phyloP scores from a whole-genome alignment of 225 moss, liverwort and hornwort species.

The Polytrichum commune region DNA sequence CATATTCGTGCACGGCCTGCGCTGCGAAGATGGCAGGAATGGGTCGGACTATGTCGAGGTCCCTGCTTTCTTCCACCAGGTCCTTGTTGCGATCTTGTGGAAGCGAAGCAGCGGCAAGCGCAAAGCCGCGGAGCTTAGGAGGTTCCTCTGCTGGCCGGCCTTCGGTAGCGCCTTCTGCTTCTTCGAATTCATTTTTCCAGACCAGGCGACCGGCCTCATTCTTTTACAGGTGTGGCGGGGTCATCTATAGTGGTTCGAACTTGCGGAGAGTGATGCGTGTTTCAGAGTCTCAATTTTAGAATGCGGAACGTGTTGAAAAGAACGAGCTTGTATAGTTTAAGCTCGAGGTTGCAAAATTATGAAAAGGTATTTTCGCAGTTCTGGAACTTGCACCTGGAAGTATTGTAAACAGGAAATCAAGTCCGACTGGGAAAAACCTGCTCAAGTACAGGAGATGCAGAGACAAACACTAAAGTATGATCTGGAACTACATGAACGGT shows the following conservation, averaged over 20 bases:
- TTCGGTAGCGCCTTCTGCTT: not conserved
- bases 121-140: conserved; percentile 20
- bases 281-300: not conserved
- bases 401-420: too few species aligned
- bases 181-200: conserved; percentile 24
- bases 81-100: conserved; percentile 41
- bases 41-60: conserved; percentile 46
- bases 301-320: not conserved
- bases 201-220: conserved; percentile 41
- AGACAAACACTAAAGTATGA: too few species aligned
- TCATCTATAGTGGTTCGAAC: not conserved
- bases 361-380: too few species aligned
- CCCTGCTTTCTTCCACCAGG: conserved; percentile 44
- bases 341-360: too few species aligned
- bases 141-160: conserved; percentile 17
- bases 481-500: too few species aligned
- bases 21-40: conserved; percentile 32
- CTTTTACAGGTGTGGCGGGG: conserved; percentile 26
- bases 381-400: too few species aligned
- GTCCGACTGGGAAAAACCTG: too few species aligned
- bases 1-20: not conserved
- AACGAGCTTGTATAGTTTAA: not conserved
- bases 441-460: too few species aligned
- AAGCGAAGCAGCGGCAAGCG: conserved; percentile 10
- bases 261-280: not conserved